These are phyloP conservation scores for Actinidia polygama DNA, from an alignment of 179 eudicot genomes.

Conservation along the genomic window DNA sequence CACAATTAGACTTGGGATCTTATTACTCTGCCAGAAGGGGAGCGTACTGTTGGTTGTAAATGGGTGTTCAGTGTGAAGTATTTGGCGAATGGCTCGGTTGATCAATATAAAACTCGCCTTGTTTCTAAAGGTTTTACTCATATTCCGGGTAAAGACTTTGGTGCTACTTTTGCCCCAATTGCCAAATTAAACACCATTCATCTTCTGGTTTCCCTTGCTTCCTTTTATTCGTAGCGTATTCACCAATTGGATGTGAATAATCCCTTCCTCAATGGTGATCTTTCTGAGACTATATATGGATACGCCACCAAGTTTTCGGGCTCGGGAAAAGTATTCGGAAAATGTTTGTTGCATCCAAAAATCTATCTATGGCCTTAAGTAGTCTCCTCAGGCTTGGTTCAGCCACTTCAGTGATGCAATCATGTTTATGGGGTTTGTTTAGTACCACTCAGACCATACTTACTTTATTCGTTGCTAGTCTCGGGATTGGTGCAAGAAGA, in stretches of 20 bases:
- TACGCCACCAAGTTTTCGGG: not conserved
- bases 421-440: not conserved
- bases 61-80: no score
- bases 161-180: not conserved
- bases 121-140: not conserved
- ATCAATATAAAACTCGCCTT: not conserved
- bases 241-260: not conserved
- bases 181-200: not conserved
- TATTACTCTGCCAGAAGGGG: no score
- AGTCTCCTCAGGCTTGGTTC: not conserved
- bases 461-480: not conserved
- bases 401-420: not conserved
- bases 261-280: not conserved
- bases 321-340: not conserved
- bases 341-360: not conserved
- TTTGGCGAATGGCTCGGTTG: no score
- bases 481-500: no score
- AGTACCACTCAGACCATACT: not conserved
- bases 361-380: not conserved
- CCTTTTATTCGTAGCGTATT: not conserved
- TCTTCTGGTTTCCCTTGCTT: not conserved
- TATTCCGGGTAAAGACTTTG: no score
- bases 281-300: not conserved
- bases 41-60: no score
- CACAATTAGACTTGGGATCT: no score